These are phyloP conservation scores for Daldinia sp. DNA, from an alignment of 2,329 filamentous ascomycete species.

Conservation along the genomic window DNA sequence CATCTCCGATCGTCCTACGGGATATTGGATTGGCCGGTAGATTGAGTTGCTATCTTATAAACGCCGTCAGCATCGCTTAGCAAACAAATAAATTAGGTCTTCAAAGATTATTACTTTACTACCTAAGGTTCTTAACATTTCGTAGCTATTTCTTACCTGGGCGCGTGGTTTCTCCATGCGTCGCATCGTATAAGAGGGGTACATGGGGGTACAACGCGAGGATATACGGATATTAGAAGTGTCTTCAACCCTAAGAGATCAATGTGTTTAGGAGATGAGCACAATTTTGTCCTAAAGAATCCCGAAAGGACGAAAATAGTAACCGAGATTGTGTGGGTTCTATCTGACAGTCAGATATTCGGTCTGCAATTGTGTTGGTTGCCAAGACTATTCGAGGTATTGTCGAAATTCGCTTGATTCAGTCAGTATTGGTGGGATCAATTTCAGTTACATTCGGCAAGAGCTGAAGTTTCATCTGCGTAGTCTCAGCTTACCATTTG, in stretches of 20 bases:
- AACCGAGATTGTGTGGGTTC: background rate
- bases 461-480: background rate
- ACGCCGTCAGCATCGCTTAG: background rate
- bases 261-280: background rate
- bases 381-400: background rate
- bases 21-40: background rate
- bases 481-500: background rate
- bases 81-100: background rate
- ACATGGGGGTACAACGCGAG: background rate
- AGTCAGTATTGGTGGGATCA: background rate
- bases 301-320: background rate
- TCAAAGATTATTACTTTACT: background rate
- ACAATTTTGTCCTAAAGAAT: background rate
- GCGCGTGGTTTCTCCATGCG: background rate
- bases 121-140: background rate
- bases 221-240: background rate
- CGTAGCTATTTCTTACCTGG: background rate
- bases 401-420: background rate
- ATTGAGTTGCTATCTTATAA: background rate
- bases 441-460: background rate
- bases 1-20: conserved; percentile 5
- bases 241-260: background rate
- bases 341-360: background rate
- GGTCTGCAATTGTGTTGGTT: background rate
- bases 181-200: background rate